phyloP scores from a whole-genome alignment of 208 protist species.

The Trypanosoma caninum region DNA sequence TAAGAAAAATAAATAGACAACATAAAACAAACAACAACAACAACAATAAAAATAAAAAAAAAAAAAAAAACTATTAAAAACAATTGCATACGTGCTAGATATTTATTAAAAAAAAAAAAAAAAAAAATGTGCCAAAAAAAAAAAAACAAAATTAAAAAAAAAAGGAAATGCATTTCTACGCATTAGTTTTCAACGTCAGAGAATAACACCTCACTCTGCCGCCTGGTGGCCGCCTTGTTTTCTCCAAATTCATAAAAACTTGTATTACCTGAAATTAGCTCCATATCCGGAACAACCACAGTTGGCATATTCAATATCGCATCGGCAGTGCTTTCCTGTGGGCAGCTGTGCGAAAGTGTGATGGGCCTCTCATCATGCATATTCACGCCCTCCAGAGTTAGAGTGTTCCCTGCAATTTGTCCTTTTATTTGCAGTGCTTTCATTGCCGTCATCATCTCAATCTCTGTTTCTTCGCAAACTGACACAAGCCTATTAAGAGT shows the following conservation, averaged over 20 bases:
- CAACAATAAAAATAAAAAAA: slow-evolving; percentile 7
- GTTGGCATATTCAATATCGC: no score
- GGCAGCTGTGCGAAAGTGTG: not conserved
- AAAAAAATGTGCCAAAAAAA: not conserved
- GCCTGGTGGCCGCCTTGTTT: not conserved
- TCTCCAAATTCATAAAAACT: not conserved
- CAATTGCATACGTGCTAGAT: slow-evolving; percentile 2
- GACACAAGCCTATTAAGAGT: not conserved
- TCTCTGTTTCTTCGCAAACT: not conserved
- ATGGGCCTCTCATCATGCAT: not conserved
- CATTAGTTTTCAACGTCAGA: no score
- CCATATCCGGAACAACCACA: slow-evolving; percentile 8
- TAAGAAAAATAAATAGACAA: not conserved
- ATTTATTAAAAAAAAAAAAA: not conserved
- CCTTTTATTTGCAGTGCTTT: not conserved
- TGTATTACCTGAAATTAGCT: not conserved
- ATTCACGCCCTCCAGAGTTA: not conserved
- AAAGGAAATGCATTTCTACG: not conserved
- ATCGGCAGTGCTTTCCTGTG: not conserved
- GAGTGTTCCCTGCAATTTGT: not conserved
- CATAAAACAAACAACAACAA: not conserved
- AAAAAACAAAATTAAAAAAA: not conserved
- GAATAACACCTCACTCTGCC: no score
- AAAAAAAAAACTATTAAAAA: slow-evolving; percentile 5
- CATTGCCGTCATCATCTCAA: not conserved